Conservation (phyloP, 768 basidiomycete genomes). For the Lanmaoa pseudosensibilis region DNA sequence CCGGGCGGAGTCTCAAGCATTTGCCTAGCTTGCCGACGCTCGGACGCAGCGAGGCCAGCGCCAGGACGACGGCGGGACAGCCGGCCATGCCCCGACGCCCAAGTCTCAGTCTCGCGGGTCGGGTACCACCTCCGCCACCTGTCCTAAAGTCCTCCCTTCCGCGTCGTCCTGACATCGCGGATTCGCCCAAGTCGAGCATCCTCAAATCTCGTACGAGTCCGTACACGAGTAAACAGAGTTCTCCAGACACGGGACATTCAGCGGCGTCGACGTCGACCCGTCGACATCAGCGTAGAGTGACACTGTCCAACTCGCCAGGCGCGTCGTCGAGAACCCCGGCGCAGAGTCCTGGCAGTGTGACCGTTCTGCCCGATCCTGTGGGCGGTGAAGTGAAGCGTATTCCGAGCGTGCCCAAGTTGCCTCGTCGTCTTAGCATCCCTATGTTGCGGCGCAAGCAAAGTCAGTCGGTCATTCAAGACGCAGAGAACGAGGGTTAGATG, state of each 20-base stretch:
- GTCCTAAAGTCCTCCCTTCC: background rate
- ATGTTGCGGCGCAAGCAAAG: slow-evolving; percentile 31
- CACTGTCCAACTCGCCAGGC: slow-evolving; percentile 18
- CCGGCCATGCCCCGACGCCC: slow-evolving; percentile 13
- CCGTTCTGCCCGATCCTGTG: background rate
- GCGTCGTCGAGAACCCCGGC: background rate
- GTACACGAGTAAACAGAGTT: slow-evolving; percentile 4
- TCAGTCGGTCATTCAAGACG: slow-evolving; percentile 4
- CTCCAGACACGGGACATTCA: background rate
- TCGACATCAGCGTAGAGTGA: slow-evolving; percentile 20
- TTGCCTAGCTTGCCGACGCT: slow-evolving; percentile 28
- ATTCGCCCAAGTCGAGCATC: slow-evolving; percentile 14
- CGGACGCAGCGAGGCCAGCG: slow-evolving; percentile 1
- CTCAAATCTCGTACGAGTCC: slow-evolving; percentile 15
- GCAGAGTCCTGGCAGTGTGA: background rate
- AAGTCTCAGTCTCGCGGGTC: slow-evolving; percentile 11
- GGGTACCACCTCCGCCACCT: background rate
- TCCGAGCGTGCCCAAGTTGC: slow-evolving; percentile 26
- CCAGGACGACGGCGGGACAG: background rate
- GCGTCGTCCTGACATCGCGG: slow-evolving; percentile 4
- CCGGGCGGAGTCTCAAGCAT: slow-evolving; percentile 19
- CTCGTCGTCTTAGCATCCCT: slow-evolving; percentile 30
- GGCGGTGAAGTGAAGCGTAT: slow-evolving; percentile 9
- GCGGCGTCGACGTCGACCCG: background rate
- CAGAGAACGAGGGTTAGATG: background rate